phyloP scores from a whole-genome alignment of 768 basidiomycete species.

The Boletus speciosus region DNA sequence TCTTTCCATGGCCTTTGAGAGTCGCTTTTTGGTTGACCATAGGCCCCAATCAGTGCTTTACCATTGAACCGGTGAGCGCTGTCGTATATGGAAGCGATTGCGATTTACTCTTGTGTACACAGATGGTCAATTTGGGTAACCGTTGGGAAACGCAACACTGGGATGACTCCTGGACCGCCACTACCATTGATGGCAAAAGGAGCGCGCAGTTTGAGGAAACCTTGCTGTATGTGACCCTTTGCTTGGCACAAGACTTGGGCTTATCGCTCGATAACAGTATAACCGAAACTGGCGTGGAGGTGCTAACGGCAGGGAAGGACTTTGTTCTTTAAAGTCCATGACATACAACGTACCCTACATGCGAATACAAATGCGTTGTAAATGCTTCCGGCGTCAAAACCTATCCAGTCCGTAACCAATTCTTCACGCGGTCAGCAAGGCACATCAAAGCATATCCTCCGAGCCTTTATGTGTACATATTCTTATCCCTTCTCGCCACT shows the following conservation, averaged over 20 bases:
- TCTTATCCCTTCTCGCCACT: slow-evolving; percentile 29
- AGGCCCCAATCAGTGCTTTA: slow-evolving; percentile 49
- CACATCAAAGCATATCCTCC: slow-evolving; percentile 23
- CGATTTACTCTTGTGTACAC: slow-evolving; percentile 14
- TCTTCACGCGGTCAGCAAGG: slow-evolving; percentile 21
- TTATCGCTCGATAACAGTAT: slow-evolving; percentile 50
- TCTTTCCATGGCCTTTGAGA: background rate
- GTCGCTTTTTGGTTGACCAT: slow-evolving; percentile 6
- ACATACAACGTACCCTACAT: slow-evolving; percentile 20
- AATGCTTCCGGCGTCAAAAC: slow-evolving; percentile 17
- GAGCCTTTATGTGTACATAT: slow-evolving; percentile 30
- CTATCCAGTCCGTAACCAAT: slow-evolving; percentile 17
- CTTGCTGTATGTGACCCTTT: slow-evolving; percentile 61
- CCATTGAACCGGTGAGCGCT: slow-evolving; percentile 69
- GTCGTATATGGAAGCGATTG: slow-evolving; percentile 1
- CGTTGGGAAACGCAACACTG: slow-evolving; percentile 78
- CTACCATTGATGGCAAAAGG: slow-evolving; percentile 83
- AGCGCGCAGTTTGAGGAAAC: slow-evolving; percentile 99
- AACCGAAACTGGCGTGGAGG: slow-evolving; percentile 86
- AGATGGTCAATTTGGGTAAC: slow-evolving; percentile 92
- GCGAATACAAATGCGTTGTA: slow-evolving; percentile 22
- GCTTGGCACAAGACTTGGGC: slow-evolving; percentile 2
- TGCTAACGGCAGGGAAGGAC: slow-evolving; percentile 63
- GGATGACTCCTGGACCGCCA: slow-evolving; percentile 97
- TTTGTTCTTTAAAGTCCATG: slow-evolving; percentile 21